Conservation (phyloP, 2,329 filamentous ascomycete species). For the Aspergillus novoparasiticus region DNA sequence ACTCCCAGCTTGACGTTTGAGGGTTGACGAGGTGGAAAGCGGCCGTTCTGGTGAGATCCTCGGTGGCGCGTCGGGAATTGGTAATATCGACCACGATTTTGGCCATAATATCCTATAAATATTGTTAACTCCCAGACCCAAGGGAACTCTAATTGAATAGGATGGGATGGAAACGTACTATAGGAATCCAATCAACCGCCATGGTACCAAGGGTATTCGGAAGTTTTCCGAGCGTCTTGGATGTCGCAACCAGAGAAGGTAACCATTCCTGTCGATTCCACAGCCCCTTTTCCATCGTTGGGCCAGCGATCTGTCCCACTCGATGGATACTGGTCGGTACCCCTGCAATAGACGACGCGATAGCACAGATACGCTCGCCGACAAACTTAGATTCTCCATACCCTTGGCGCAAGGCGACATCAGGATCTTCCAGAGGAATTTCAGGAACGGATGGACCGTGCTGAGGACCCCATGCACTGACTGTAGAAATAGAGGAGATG, state of each 20-base stretch:
- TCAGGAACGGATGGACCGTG: constrained; percentile 28
- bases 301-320: constrained; percentile 40
- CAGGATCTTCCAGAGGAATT: neutral
- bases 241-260: constrained; percentile 52
- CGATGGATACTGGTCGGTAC: constrained; percentile 30
- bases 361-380: constrained; percentile 49
- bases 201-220: constrained; percentile 49
- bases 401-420: constrained; percentile 17
- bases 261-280: constrained; percentile 59
- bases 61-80: neutral
- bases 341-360: constrained; percentile 23
- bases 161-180: constrained; percentile 11
- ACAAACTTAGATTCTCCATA: constrained; percentile 42
- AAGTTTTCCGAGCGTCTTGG: constrained; percentile 51
- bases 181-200: constrained; percentile 50
- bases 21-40: neutral
- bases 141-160: neutral
- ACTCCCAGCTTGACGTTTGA: neutral
- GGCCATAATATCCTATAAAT: neutral
- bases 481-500: constrained; percentile 31
- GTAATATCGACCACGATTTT: neutral
- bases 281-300: constrained; percentile 39
- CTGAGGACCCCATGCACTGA: constrained; percentile 19
- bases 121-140: neutral
- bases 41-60: neutral